Evolutionary conservation across 306 rosid genomes (phyloP).

Genomic region (Prunus campanulata): DNA sequence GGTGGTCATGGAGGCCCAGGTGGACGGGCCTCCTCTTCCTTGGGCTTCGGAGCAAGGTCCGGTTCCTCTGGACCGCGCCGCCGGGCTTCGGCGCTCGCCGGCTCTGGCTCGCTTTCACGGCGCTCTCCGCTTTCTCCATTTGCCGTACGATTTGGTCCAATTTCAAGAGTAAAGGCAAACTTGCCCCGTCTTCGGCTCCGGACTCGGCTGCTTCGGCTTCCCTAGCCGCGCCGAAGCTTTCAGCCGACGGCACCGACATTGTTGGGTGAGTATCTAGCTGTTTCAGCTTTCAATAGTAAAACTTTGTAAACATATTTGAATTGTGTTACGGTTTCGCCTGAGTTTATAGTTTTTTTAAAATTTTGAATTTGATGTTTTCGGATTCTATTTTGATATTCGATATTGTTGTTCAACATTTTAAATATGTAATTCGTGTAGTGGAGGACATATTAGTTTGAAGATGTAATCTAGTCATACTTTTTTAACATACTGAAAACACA

Average conservation of each 20-base stretch:
- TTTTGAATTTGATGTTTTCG: background rate
- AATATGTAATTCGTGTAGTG: background rate
- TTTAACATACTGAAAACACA: background rate
- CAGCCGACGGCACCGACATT: slow-evolving; percentile 5
- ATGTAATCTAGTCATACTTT: background rate
- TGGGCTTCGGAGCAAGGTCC: slow-evolving; percentile 85
- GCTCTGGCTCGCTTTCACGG: slow-evolving; percentile 90
- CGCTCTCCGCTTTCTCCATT: slow-evolving; percentile 85
- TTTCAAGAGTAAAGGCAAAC: slow-evolving; percentile 48
- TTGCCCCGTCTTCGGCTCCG: background rate
- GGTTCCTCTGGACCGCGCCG: slow-evolving; percentile 87
- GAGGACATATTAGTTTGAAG: background rate
- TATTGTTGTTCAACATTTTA: background rate
- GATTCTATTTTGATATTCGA: background rate
- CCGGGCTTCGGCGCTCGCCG: slow-evolving; percentile 97
- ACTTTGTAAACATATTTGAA: background rate
- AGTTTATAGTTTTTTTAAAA: background rate
- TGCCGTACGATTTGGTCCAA: slow-evolving; percentile 73
- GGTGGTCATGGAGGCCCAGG: slow-evolving; percentile 97
- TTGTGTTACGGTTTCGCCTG: slow-evolving; percentile 6
- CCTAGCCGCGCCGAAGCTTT: background rate
- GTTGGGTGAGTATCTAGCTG: slow-evolving; percentile 28
- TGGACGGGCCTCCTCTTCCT: slow-evolving; percentile 92
- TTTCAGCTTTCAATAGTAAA: background rate
- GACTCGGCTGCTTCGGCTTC: slow-evolving; percentile 15